Evolutionary conservation across 352 stramenopile species (phyloP).

Genomic region (Aphanomyces stellatus): DNA sequence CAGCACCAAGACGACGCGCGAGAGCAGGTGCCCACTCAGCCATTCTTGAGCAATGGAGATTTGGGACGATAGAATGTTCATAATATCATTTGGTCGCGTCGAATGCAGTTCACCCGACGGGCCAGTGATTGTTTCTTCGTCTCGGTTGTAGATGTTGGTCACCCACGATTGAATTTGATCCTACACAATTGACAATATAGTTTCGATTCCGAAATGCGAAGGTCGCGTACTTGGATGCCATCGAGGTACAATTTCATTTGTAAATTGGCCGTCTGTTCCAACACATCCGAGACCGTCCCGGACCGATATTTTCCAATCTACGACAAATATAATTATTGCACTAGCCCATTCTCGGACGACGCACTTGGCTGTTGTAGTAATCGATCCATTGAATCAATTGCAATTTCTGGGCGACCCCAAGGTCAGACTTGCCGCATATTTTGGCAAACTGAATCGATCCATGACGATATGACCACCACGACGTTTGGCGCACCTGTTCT

Average conservation of each 20-base stretch:
- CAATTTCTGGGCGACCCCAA: conserved; percentile 62
- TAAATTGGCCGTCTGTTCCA: conserved; percentile 56
- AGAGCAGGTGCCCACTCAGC: conserved; percentile 54
- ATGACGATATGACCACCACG: too few species aligned
- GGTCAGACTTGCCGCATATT: conserved; percentile 45
- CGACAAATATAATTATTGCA: background rate
- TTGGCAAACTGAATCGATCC: conserved; percentile 35
- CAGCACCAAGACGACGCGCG: conserved; percentile 47
- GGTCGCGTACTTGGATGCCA: conserved; percentile 38
- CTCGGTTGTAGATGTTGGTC: conserved; percentile 77
- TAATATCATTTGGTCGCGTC: conserved; percentile 74
- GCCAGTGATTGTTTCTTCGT: conserved; percentile 56
- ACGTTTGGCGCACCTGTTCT: conserved; percentile 14
- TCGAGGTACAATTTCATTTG: conserved; percentile 69
- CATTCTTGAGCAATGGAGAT: conserved; percentile 80
- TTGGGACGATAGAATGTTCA: conserved; percentile 82
- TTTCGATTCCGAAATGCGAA: background rate
- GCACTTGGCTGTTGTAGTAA: conserved; percentile 69
- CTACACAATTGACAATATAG: background rate
- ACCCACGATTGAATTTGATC: conserved; percentile 76
- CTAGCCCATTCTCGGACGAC: background rate
- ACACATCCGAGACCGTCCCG: conserved; percentile 48
- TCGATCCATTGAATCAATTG: conserved; percentile 84
- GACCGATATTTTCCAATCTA: conserved; percentile 76
- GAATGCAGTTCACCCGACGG: conserved; percentile 57